These are phyloP conservation scores for Colletotrichum orchidophilum DNA, from an alignment of 2,329 filamentous ascomycete species.

Conservation along the genomic window DNA sequence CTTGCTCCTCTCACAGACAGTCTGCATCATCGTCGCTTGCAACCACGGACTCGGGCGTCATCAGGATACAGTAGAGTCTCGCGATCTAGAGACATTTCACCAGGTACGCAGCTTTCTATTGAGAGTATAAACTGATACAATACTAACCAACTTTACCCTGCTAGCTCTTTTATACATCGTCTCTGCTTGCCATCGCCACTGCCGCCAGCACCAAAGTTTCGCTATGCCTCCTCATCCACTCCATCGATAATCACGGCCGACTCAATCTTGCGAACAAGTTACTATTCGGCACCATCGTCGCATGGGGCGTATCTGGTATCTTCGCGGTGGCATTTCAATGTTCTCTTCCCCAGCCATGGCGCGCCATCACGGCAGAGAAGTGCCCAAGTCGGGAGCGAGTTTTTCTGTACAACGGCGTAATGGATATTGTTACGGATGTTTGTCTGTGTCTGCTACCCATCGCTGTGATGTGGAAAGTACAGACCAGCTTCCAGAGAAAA, in stretches of 20 bases:
- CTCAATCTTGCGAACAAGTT: not conserved
- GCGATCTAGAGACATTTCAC: not conserved
- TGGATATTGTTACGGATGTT: not conserved
- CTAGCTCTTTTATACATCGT: not conserved
- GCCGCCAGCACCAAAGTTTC: not conserved
- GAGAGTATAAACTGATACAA: too few species aligned
- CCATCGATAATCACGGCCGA: constrained; percentile 3
- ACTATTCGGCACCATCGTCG: not conserved
- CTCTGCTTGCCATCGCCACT: not conserved
- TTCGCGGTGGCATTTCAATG: not conserved
- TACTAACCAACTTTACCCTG: not conserved
- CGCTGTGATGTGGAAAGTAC: constrained; percentile 17
- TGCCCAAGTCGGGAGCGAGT: not conserved
- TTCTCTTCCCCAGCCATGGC: constrained; percentile 2
- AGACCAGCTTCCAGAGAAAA: not conserved
- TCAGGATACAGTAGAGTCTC: not conserved
- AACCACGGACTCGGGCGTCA: not conserved
- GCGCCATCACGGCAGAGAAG: not conserved
- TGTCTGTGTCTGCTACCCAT: not conserved
- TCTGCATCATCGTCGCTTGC: not conserved
- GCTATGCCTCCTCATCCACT: not conserved
- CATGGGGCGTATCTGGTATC: not conserved
- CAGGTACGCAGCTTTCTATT: not conserved
- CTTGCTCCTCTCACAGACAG: not conserved
- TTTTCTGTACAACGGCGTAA: not conserved